These are phyloP conservation scores for Pelargonium exstipulatum DNA, from an alignment of 441 rosid species.

Conservation along the genomic window DNA sequence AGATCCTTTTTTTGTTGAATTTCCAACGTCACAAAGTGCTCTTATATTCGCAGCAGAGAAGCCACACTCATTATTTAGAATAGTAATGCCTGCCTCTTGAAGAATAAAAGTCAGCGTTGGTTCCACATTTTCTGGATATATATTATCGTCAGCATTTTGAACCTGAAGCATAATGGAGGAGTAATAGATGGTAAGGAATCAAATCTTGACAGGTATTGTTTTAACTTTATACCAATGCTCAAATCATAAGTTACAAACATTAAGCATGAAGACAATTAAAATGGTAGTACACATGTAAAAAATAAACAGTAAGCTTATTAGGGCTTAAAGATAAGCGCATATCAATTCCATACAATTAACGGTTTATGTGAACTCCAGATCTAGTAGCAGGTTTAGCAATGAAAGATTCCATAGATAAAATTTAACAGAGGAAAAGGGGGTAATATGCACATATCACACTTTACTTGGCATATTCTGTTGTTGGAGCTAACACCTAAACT, in stretches of 20 bases:
- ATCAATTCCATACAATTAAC: neutral
- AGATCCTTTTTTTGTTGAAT: slow-evolving; percentile 87
- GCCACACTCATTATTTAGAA: slow-evolving; percentile 89
- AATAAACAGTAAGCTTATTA: neutral
- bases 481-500: neutral
- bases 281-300: too few relatives aligned
- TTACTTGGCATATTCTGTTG: neutral
- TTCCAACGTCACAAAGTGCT: slow-evolving; percentile 98
- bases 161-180: slow-evolving; percentile 54
- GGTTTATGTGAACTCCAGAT: neutral
- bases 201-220: neutral
- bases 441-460: too few relatives aligned
- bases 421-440: too few relatives aligned
- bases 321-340: neutral
- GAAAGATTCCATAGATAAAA: neutral
- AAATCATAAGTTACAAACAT: neutral
- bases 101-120: slow-evolving; percentile 88
- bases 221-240: neutral
- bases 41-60: slow-evolving; percentile 79
- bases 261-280: neutral
- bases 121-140: slow-evolving; percentile 60
- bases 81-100: slow-evolving; percentile 62
- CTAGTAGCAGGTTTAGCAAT: slow-evolving; percentile 4
- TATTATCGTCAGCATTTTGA: slow-evolving; percentile 98
- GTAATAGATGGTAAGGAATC: slow-evolving; percentile 19